Conservation (phyloP, 371 early-diverging fungal genomes). For the Gilbertella persicaria region DNA sequence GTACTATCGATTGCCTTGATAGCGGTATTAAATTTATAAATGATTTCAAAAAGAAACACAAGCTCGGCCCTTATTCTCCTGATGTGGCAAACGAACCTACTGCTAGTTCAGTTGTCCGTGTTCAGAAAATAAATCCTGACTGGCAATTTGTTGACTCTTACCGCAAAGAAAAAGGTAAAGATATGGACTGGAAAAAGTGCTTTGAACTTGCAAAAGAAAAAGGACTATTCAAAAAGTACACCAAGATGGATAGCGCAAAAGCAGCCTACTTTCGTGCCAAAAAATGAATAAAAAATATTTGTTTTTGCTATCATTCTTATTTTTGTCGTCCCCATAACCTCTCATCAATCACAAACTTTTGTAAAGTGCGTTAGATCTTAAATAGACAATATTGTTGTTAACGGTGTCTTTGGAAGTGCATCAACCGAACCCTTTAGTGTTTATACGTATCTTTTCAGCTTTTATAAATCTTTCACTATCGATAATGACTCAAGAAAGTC, state of each 20-base stretch:
- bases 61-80: conserved; percentile 8
- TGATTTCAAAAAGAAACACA: conserved; percentile 14
- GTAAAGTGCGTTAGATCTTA: conserved; percentile 4
- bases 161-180: conserved; percentile 10
- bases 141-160: conserved; percentile 20
- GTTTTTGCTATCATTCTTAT: background rate
- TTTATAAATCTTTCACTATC: too few relatives aligned
- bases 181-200: conserved; percentile 13
- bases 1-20: conserved; percentile 21
- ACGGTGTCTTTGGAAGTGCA: too few relatives aligned
- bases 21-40: conserved; percentile 10
- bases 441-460: too few relatives aligned
- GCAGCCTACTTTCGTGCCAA: conserved; percentile 10
- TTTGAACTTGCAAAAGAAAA: conserved; percentile 15
- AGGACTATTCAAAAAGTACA: conserved; percentile 9
- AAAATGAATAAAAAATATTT: conserved; percentile 11
- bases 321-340: conserved; percentile 3
- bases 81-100: conserved; percentile 2
- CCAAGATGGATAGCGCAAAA: conserved; percentile 11
- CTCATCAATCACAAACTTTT: background rate
- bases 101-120: conserved; percentile 5
- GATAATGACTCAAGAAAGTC: too few relatives aligned
- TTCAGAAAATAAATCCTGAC: conserved; percentile 8
- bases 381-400: too few relatives aligned
- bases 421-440: too few relatives aligned